phyloP scores from a whole-genome alignment of 352 stramenopile genomes.

The Phytopythium chamaehyphon region DNA sequence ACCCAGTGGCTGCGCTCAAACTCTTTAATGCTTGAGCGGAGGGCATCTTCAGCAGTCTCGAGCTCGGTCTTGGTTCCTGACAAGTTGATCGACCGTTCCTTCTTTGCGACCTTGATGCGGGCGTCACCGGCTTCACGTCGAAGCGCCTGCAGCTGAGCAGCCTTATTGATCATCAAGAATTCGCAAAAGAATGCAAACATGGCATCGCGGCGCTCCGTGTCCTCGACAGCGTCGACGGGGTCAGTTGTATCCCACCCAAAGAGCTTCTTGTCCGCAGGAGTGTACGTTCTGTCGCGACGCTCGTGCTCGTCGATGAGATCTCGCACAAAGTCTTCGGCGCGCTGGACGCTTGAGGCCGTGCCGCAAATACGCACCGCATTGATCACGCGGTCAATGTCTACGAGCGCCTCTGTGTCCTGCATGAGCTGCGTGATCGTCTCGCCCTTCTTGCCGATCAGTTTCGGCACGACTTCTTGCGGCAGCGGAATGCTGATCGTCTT shows the following conservation, averaged over 20 bases:
- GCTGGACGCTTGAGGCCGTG: slow-evolving; percentile 47
- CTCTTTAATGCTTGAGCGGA: slow-evolving; percentile 45
- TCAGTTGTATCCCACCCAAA: slow-evolving; percentile 22
- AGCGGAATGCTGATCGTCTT: slow-evolving; percentile 56
- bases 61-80: slow-evolving; percentile 70
- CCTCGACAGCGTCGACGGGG: slow-evolving; percentile 3
- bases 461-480: slow-evolving; percentile 70
- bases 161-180: slow-evolving; percentile 79
- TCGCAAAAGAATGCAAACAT: slow-evolving; percentile 80
- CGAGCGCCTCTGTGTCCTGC: slow-evolving; percentile 64
- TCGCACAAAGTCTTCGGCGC: slow-evolving; percentile 53
- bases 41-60: slow-evolving; percentile 49
- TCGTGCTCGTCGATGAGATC: slow-evolving; percentile 63
- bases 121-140: slow-evolving; percentile 52
- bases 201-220: slow-evolving; percentile 19
- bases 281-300: slow-evolving; percentile 52
- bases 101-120: slow-evolving; percentile 69
- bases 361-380: slow-evolving; percentile 66
- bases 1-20: slow-evolving; percentile 64
- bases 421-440: slow-evolving; percentile 84
- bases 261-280: slow-evolving; percentile 30
- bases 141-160: slow-evolving; percentile 56
- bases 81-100: slow-evolving; percentile 52
- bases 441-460: slow-evolving; percentile 83
- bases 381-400: slow-evolving; percentile 78